These are phyloP conservation scores for Metschnikowia dekortorum DNA, from an alignment of 805 yeast species.

Conservation along the genomic window DNA sequence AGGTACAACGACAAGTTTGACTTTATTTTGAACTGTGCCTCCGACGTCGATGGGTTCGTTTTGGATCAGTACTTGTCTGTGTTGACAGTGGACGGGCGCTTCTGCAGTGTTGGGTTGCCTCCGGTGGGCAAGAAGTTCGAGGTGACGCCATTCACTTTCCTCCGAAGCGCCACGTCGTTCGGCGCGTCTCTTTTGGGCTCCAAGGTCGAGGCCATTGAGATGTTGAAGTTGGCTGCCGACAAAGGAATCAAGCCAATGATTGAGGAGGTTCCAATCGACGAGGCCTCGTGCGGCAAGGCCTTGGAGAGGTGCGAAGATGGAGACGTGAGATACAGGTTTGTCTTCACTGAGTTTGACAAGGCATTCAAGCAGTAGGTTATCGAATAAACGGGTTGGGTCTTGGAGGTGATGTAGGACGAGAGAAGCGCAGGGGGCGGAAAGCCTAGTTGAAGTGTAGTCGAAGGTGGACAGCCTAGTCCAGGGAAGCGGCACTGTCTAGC, in stretches of 20 bases:
- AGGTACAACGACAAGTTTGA: conserved; percentile 38
- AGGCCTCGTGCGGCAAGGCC: conserved; percentile 50
- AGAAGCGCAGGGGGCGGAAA: no score
- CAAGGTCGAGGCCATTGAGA: conserved; percentile 58
- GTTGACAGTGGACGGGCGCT: conserved; percentile 55
- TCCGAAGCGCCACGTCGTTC: conserved; percentile 45
- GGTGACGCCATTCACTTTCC: conserved; percentile 49
- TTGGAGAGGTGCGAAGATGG: conserved; percentile 51
- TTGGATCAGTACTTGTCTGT: conserved; percentile 43
- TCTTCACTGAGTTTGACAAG: conserved; percentile 52
- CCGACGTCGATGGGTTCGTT: conserved; percentile 47
- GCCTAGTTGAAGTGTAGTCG: no score
- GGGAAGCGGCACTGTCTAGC: no score
- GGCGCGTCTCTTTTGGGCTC: conserved; percentile 62
- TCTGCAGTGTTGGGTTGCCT: conserved; percentile 68
- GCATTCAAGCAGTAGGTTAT: conserved; percentile 24
- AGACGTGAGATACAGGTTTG: conserved; percentile 62
- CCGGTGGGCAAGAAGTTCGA: conserved; percentile 37
- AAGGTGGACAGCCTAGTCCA: no score
- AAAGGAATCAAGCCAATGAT: conserved; percentile 59
- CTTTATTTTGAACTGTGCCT: conserved; percentile 50
- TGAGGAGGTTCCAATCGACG: conserved; percentile 53
- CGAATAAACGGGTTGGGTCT: no score
- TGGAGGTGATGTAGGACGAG: no score
- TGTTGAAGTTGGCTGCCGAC: conserved; percentile 61